These are phyloP conservation scores for Podospora conica DNA, from an alignment of 495 filamentous ascomycete genomes.

Conservation along the genomic window DNA sequence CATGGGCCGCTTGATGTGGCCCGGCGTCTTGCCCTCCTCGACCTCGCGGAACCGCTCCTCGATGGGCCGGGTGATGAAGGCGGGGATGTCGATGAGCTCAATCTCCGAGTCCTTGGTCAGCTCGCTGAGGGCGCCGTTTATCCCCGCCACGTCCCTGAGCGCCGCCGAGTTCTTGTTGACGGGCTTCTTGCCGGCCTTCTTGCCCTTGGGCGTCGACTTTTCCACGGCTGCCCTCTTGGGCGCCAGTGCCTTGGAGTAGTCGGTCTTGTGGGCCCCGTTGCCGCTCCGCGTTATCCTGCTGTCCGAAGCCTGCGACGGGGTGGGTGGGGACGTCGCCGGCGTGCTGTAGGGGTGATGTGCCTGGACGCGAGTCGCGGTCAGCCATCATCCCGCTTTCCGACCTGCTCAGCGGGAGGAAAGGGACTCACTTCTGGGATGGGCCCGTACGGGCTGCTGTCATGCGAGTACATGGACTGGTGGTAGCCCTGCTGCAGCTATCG, in stretches of 20 bases:
- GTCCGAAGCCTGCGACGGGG: constrained; percentile 34
- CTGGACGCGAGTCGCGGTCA: background rate
- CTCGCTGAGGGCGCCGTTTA: constrained; percentile 68
- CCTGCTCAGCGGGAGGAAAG: background rate
- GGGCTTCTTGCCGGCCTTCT: constrained; percentile 47
- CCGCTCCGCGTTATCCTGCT: constrained; percentile 43
- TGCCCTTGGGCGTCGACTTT: constrained; percentile 33
- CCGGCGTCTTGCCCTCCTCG: constrained; percentile 57
- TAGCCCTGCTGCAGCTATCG: constrained; percentile 25
- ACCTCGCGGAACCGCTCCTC: constrained; percentile 63
- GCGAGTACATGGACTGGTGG: constrained; percentile 32
- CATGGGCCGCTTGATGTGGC: constrained; percentile 87
- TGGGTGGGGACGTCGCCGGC: constrained; percentile 46
- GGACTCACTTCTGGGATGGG: constrained; percentile 28
- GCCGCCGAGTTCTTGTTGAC: constrained; percentile 43
- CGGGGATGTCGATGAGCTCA: constrained; percentile 72
- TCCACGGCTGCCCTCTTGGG: constrained; percentile 27
- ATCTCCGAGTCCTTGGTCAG: constrained; percentile 59
- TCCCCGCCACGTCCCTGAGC: constrained; percentile 49
- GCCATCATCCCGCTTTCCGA: background rate
- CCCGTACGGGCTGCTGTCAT: constrained; percentile 28
- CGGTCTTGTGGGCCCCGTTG: constrained; percentile 7
- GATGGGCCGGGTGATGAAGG: constrained; percentile 66
- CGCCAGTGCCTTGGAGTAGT: constrained; percentile 15
- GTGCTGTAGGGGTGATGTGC: constrained; percentile 39